These are phyloP conservation scores for Botrytis byssoidea DNA, from an alignment of 2,329 filamentous ascomycete species.

Conservation along the genomic window DNA sequence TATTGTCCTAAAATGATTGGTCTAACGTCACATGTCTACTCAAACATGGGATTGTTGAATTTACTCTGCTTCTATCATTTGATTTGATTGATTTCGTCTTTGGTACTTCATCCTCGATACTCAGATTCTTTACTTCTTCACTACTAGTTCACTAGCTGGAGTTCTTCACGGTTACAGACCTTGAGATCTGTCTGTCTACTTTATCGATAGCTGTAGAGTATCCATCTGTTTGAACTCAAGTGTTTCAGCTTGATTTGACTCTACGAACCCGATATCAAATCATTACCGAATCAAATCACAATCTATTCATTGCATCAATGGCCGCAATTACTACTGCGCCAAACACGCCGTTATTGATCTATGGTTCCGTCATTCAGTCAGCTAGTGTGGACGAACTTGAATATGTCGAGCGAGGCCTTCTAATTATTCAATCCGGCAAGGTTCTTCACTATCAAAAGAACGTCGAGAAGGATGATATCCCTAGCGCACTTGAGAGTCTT, in stretches of 20 bases:
- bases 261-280: neutral
- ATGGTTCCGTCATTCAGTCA: conserved; percentile 24
- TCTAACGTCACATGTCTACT: neutral
- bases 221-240: neutral
- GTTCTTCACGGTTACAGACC: neutral
- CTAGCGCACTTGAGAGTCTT: neutral
- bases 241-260: neutral
- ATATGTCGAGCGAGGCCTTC: conserved; percentile 19
- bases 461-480: conserved; percentile 2
- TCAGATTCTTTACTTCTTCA: neutral
- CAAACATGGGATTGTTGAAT: neutral
- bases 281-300: neutral
- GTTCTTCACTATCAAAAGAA: conserved; percentile 15
- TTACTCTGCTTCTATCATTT: neutral
- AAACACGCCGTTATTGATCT: conserved; percentile 16
- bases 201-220: too few relatives aligned
- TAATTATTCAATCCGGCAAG: conserved; percentile 21
- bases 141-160: neutral
- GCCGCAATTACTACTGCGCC: neutral
- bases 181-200: neutral
- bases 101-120: neutral
- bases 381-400: conserved; percentile 16
- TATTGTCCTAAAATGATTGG: neutral
- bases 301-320: neutral
- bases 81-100: neutral